A percentile compares a stretch with the other conserved stretches of the same genome.
Conservation (phyloP, 1,139 yeast genomes). For the Suzukiozyma palmioleophila region DNA sequence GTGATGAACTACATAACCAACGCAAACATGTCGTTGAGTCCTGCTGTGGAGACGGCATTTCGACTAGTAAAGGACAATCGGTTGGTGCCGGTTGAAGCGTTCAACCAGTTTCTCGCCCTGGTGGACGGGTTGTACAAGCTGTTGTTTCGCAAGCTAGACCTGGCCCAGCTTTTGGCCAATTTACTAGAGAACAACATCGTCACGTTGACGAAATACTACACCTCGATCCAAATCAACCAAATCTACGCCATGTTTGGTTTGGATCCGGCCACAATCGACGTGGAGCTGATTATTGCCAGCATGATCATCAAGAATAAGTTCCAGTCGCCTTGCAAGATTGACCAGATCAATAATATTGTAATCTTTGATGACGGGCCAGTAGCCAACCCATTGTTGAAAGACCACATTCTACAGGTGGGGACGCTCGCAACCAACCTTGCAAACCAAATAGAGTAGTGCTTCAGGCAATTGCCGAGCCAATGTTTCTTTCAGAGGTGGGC, state of each 20-base stretch:
- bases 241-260: constrained; percentile 13
- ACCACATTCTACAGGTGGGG: constrained; percentile 23
- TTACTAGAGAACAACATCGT: constrained; percentile 30
- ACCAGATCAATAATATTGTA: constrained; percentile 26
- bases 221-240: constrained; percentile 18
- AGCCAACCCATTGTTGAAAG: constrained; percentile 11
- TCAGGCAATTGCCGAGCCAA: not conserved
- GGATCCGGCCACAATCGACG: constrained; percentile 7
- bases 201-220: constrained; percentile 26
- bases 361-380: constrained; percentile 19
- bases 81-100: constrained; percentile 16
- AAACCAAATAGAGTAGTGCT: not conserved
- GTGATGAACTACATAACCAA: constrained; percentile 22
- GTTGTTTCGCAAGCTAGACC: constrained; percentile 12
- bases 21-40: not conserved
- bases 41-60: constrained; percentile 3
- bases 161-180: constrained; percentile 17
- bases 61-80: constrained; percentile 10
- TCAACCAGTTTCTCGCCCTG: constrained; percentile 13
- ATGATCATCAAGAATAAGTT: constrained; percentile 35
- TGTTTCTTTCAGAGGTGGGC: not conserved
- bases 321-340: constrained; percentile 26
- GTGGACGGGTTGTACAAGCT: constrained; percentile 7
- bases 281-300: constrained; percentile 23
- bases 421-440: constrained; percentile 13